Percentiles rank a stretch among this genome's conserved stretches.
Conservation (phyloP, 2,329 filamentous ascomycete genomes). For the Dactylonectria estremocensis region DNA sequence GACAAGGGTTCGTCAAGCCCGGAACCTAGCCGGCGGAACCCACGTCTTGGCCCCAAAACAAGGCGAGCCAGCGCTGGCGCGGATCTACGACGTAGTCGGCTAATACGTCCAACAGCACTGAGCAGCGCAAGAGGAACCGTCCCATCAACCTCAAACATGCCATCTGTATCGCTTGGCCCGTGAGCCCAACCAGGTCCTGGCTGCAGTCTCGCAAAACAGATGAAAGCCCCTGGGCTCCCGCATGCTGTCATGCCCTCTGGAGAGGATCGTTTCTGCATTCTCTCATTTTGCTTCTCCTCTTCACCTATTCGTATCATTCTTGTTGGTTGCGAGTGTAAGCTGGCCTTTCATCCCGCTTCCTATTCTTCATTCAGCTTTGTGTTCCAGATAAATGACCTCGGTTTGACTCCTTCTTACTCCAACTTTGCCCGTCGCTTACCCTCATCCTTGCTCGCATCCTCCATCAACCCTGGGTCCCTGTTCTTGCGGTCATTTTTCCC, state of each 20-base stretch:
- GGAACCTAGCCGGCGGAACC: slow-evolving; percentile 10
- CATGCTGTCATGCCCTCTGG: slow-evolving; percentile 11
- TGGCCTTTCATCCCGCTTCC: slow-evolving; percentile 20
- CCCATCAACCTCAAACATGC: slow-evolving; percentile 69
- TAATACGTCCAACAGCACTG: no score
- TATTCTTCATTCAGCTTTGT: slow-evolving; percentile 24
- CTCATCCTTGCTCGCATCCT: slow-evolving; percentile 40
- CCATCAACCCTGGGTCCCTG: slow-evolving; percentile 41
- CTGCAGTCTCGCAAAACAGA: slow-evolving; percentile 26
- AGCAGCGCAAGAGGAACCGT: slow-evolving; percentile 47
- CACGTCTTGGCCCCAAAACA: slow-evolving; percentile 11
- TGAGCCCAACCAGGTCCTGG: slow-evolving; percentile 29
- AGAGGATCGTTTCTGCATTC: not conserved
- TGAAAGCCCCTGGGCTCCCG: slow-evolving; percentile 32
- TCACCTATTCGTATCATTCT: slow-evolving; percentile 12
- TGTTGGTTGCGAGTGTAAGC: slow-evolving; percentile 12
- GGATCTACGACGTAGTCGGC: slow-evolving; percentile 28
- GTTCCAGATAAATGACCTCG: slow-evolving; percentile 37
- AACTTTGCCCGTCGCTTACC: slow-evolving; percentile 44
- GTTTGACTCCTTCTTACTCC: slow-evolving; percentile 37
- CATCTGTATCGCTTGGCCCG: slow-evolving; percentile 43
- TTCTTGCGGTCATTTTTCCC: slow-evolving; percentile 45
- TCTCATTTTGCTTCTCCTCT: not conserved
- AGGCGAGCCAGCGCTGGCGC: slow-evolving; percentile 22
- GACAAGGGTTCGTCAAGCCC: slow-evolving; percentile 38